Evolutionary conservation across 768 basidiomycete species (phyloP), one percentile per base, ranked within the genome.

Genomic region (Boletus huronensis): DNA sequence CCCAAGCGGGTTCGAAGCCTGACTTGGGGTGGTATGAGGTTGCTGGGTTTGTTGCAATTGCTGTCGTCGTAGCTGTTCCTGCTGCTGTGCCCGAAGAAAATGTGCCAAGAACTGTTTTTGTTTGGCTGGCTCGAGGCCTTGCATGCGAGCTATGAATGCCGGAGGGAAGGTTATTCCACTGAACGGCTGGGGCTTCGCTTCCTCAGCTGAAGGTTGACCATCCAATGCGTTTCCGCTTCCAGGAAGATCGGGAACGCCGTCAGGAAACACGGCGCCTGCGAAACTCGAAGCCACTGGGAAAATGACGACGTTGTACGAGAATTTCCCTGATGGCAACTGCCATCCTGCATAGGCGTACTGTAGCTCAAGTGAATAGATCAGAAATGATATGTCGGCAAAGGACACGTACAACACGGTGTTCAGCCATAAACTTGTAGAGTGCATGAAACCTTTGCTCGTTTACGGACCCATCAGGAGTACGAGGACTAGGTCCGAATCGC

Each of bases 261-360:
- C 76, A 6, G 77, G 76, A 66, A 84, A 87, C 55, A 80, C 73
- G 0, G 77, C 77, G 21, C 77, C 83, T 3, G 67, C 65, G n/a
- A 84, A 67, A 21, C 57, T 58, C 6, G 58, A 50, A 14, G 60
- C 57, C 17, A 73, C 52, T 2, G 78, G 66, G 55, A 85, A 81
- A 21, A 85, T 65, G 11, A 85, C 63, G 1, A 79, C 70, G 41
- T 79, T 80, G 25, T 73, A 74, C 28, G 75, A 74, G n/a, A 71
- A 68, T 21, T 56, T 62, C 0, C 79, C 81, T 13, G 66, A 70
- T 2, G 78, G 76, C 10, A 73, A 65, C 17, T 66, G 68, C 81
- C 83, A 84, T n/a, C 77, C 73, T 6, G 76, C 73, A 21, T 77
- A 69, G 17, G 80, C 81, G 48, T 74, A 84, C 82, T 84, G 53